These are phyloP conservation scores for Pseudocercospora fijiensis DNA, from an alignment of 2,329 filamentous ascomycete genomes.

Conservation along the genomic window DNA sequence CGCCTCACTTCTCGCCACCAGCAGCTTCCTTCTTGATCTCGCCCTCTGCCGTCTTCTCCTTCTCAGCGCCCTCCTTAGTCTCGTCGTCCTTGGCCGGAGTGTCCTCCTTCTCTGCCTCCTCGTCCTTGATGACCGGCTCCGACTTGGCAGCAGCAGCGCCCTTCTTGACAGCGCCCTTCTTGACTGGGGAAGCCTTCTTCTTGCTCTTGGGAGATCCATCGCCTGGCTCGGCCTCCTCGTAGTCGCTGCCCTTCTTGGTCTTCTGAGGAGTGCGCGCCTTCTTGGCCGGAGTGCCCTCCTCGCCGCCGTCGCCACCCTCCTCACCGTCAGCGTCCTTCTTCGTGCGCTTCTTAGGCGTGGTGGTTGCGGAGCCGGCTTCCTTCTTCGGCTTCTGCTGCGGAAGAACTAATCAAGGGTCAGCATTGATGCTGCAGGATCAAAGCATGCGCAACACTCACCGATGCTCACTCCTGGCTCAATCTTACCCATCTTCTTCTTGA, in stretches of 20 bases:
- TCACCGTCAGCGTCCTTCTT: slow-evolving; percentile 29
- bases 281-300: slow-evolving; percentile 16
- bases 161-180: slow-evolving; percentile 17
- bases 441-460: slow-evolving; percentile 12
- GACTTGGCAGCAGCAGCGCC: slow-evolving; percentile 15
- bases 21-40: slow-evolving; percentile 13
- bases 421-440: not conserved
- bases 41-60: slow-evolving; percentile 20
- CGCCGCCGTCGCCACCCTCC: slow-evolving; percentile 23
- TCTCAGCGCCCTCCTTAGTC: slow-evolving; percentile 5
- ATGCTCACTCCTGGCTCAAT: slow-evolving; percentile 21
- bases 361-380: not conserved
- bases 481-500: slow-evolving; percentile 38
- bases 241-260: slow-evolving; percentile 24
- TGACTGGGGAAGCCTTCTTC: slow-evolving; percentile 13
- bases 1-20: not conserved
- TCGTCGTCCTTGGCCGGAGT: slow-evolving; percentile 8
- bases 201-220: slow-evolving; percentile 22
- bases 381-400: slow-evolving; percentile 12
- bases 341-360: slow-evolving; percentile 32
- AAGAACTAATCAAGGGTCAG: slow-evolving; percentile 9
- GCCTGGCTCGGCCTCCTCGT: slow-evolving; percentile 14
- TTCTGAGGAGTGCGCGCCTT: slow-evolving; percentile 23
- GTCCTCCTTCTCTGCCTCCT: slow-evolving; percentile 28
- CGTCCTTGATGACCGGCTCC: slow-evolving; percentile 6